Base-by-base conservation (phyloP, 23 red algal species). In the Gracilaria domingensis region DNA sequence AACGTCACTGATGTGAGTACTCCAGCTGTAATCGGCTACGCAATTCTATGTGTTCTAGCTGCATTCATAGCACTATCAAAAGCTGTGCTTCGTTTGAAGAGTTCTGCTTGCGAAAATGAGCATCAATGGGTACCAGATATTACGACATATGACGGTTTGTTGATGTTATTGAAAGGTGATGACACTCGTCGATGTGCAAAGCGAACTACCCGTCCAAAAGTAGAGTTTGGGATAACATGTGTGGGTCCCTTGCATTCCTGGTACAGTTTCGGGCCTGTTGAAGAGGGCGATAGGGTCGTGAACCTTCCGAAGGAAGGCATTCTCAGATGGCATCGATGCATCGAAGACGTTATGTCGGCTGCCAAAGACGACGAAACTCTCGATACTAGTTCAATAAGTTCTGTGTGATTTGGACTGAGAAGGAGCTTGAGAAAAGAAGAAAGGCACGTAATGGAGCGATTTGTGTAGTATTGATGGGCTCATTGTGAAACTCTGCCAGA, bases 1-100 rank as follows among this genome's bases (percentile, higher is more conserved):
- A 25, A 49, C 26, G 72, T 77, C 0, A 77, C 72, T 4, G 72
- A 77, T 42, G 45, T 77, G 38, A 77, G 42, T 6, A 77, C 39
- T 8, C 12, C 42, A 6, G 7, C 40, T 4, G 23, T 77, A 28
- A 17, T 77, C n/a, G 72, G 72, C 20, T 77, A 77, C 72, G 6
- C 30, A 17, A 69, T 69, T 69, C 64, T 69, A 2, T 18, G 36
- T 37, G 64, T 12, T 0, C 64, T 69, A 2, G 64, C 64, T 9
- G 8, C 38, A 2, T 36, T 69, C 16, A 17, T 69, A 12, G 2
- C 38, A 9, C 9, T 69, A 0, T 34, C 33, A 0, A 20, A 20
- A 13, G 32, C 38, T 37, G 8, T 69, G 32, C 36, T 8, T 17
- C 64, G 28, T 32, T 34, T 0, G 60, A 32, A 32, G 26, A 32